These are phyloP conservation scores for Hypholoma sublateritium DNA, from an alignment of 768 basidiomycete species.

Conservation along the genomic window DNA sequence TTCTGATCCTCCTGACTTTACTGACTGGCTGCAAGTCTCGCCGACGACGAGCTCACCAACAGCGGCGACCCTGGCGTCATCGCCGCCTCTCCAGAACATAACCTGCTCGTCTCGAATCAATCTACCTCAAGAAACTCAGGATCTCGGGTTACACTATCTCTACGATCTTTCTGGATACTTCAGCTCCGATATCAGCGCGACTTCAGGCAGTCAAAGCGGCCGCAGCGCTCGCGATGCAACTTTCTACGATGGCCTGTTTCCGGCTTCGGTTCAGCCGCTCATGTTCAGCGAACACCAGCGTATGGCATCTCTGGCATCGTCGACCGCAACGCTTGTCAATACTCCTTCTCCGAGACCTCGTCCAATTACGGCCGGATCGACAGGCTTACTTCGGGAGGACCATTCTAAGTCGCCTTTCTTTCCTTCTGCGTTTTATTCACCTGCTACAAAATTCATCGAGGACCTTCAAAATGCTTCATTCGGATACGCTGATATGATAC, in stretches of 20 bases:
- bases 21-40: slow-evolving; percentile 30
- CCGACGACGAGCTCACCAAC: slow-evolving; percentile 15
- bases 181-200: neutral
- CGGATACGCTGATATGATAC: slow-evolving; percentile 13
- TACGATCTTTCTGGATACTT: slow-evolving; percentile 13
- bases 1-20: slow-evolving; percentile 21
- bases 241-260: neutral
- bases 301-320: slow-evolving; percentile 24
- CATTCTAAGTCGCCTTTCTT: slow-evolving; percentile 1
- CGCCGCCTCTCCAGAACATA: slow-evolving; percentile 21
- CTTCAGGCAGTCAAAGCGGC: neutral
- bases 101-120: slow-evolving; percentile 21
- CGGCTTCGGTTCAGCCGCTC: neutral
- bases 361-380: slow-evolving; percentile 8
- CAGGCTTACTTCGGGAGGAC: slow-evolving; percentile 2
- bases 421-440: slow-evolving; percentile 10
- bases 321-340: slow-evolving; percentile 22
- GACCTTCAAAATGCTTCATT: slow-evolving; percentile 20
- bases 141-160: slow-evolving; percentile 15
- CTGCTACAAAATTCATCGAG: slow-evolving; percentile 15
- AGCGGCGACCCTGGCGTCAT: slow-evolving; percentile 15
- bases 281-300: slow-evolving; percentile 21
- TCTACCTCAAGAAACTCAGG: slow-evolving; percentile 1
- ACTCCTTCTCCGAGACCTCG: slow-evolving; percentile 22
- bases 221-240: neutral